Evolutionary conservation across 257 asterid species (phyloP).

Genomic region (Solanum corneliomulleri): DNA sequence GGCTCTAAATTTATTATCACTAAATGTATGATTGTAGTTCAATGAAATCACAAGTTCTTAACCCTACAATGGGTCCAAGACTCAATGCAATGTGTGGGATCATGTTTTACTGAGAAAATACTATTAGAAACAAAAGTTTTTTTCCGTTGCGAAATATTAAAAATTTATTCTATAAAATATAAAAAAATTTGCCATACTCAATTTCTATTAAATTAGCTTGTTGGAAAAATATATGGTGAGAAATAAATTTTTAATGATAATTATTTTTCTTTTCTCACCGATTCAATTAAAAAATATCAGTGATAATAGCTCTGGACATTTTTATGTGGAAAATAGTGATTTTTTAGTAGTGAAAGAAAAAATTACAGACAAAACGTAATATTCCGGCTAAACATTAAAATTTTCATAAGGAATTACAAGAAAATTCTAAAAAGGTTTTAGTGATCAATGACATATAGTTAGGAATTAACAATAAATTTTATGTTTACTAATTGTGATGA

Average conservation of each 20-base stretch:
- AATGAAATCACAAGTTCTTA: not conserved
- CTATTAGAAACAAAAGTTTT: too few species aligned
- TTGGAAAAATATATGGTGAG: not conserved
- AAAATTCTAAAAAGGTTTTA: not conserved
- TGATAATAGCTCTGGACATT: not conserved
- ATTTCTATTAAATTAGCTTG: fast-evolving
- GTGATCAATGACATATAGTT: not conserved
- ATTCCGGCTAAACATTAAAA: not conserved
- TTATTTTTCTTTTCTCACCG: too few species aligned
- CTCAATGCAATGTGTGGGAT: not conserved
- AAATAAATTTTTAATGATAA: too few species aligned
- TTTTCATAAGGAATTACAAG: not conserved
- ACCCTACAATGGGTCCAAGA: not conserved
- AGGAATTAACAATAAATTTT: not conserved
- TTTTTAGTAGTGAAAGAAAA: not conserved
- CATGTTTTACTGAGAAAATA: not conserved
- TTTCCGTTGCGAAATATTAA: not conserved
- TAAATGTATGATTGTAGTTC: not conserved
- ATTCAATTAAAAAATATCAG: not conserved
- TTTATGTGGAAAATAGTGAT: not conserved
- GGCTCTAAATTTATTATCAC: not conserved
- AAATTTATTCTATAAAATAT: too few species aligned
- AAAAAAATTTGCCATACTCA: too few species aligned
- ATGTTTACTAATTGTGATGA: not conserved
- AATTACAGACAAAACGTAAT: not conserved